phyloP scores from a whole-genome alignment of 345 rosid species.

The Schrenkiella parvula region DNA sequence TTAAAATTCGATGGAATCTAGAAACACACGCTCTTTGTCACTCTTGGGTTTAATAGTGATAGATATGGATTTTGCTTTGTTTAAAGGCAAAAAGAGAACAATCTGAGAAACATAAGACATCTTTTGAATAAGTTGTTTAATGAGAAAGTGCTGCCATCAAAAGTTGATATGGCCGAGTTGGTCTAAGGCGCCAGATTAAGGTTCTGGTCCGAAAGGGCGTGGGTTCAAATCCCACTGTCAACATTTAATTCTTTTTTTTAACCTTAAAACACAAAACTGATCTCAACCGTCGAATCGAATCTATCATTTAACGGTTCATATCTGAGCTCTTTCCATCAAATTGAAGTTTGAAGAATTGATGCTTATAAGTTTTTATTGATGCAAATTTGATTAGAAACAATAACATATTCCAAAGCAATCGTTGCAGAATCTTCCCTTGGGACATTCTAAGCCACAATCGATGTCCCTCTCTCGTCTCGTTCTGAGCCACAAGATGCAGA shows the following conservation, averaged over 20 bases:
- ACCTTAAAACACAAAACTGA: not conserved
- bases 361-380: too few relatives aligned
- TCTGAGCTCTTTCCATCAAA: not conserved
- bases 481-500: too few relatives aligned
- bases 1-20: too few relatives aligned
- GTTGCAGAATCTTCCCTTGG: not conserved
- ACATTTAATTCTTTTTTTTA: constrained; percentile 21
- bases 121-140: too few relatives aligned
- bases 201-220: constrained; percentile 99
- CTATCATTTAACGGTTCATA: not conserved
- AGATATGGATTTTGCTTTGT: too few relatives aligned
- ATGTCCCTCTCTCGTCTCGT: too few relatives aligned
- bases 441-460: not conserved
- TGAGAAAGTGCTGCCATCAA: not conserved
- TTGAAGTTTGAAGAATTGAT: not conserved
- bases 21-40: too few relatives aligned
- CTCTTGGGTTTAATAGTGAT: too few relatives aligned
- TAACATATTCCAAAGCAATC: not conserved
- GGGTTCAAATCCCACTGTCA: constrained; percentile 98
- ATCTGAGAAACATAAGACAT: too few relatives aligned
- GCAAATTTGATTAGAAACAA: not conserved
- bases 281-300: not conserved
- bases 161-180: constrained; percentile 95
- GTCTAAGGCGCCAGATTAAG: constrained; percentile 99
- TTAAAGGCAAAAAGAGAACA: too few relatives aligned